A percentile compares a stretch with the other conserved stretches of the same genome.
phyloP scores from a whole-genome alignment of 225 moss, liverwort and hornwort species.

The Polytrichum formosum region DNA sequence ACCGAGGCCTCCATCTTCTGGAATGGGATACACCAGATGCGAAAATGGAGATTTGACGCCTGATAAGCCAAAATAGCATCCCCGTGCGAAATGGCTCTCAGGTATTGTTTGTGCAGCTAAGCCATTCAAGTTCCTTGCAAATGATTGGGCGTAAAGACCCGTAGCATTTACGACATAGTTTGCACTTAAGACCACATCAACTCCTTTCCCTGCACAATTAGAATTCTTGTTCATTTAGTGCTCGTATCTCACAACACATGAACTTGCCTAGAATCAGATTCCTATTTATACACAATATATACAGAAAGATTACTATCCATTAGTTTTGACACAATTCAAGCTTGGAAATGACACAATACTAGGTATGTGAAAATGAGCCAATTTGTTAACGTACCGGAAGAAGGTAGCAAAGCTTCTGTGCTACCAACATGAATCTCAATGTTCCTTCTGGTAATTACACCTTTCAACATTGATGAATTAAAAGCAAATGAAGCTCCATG shows the following conservation, averaged over 20 bases:
- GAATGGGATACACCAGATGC: conserved; percentile 87
- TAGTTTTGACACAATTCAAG: too few species aligned
- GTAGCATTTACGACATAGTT: conserved; percentile 83
- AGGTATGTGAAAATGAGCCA: too few species aligned
- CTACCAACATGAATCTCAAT: conserved; percentile 75
- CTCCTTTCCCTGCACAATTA: conserved; percentile 38
- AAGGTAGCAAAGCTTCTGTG: conserved; percentile 30
- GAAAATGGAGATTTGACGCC: conserved; percentile 77
- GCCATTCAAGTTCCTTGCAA: conserved; percentile 68
- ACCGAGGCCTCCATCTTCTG: conserved; percentile 94
- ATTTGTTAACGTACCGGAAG: conserved; percentile 29
- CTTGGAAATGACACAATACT: too few species aligned
- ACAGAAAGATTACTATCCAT: too few species aligned
- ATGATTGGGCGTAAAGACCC: conserved; percentile 79
- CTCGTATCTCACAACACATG: not conserved
- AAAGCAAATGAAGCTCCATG: conserved; percentile 75
- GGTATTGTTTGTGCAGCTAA: conserved; percentile 62
- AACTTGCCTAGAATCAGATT: not conserved
- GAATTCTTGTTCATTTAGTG: not conserved
- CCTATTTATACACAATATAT: too few species aligned
- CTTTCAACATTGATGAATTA: conserved; percentile 62
- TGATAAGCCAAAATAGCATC: conserved; percentile 85
- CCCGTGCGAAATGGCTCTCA: conserved; percentile 63
- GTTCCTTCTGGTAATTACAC: conserved; percentile 46
- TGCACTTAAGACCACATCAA: conserved; percentile 56